These are phyloP conservation scores for Plasmodium malariae DNA, from an alignment of 169 alveolate genomes.

Conservation along the genomic window DNA sequence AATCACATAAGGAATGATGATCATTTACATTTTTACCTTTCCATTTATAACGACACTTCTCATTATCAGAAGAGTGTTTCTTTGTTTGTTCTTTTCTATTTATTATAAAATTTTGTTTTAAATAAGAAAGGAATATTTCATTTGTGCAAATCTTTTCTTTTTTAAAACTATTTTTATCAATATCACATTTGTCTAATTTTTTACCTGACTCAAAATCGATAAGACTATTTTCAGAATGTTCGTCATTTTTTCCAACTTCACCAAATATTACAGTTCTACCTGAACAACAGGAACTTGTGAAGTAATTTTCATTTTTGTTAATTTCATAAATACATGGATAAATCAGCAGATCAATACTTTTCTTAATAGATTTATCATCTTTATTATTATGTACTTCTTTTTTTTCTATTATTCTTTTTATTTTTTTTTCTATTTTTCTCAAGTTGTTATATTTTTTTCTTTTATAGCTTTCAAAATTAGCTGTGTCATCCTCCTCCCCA, in stretches of 20 bases:
- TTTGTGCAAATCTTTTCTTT: background rate
- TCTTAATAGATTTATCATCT: slow-evolving; percentile 83
- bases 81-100: slow-evolving; percentile 35
- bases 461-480: background rate
- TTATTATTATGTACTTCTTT: slow-evolving; percentile 15
- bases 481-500: background rate
- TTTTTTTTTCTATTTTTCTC: slow-evolving; percentile 17
- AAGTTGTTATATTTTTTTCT: background rate
- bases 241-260: background rate
- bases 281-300: slow-evolving; percentile 85
- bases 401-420: slow-evolving; percentile 30
- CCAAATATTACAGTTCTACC: slow-evolving; percentile 82
- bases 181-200: slow-evolving; percentile 6
- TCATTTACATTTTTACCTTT: background rate
- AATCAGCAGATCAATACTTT: slow-evolving; percentile 81
- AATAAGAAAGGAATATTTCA: slow-evolving; percentile 44
- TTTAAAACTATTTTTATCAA: slow-evolving; percentile 37
- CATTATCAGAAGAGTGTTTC: slow-evolving; percentile 7
- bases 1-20: background rate
- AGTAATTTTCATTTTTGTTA: slow-evolving; percentile 76
- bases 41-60: background rate
- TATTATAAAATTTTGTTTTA: slow-evolving; percentile 63
- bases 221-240: background rate
- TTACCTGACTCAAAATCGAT: slow-evolving; percentile 72
- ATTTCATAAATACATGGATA: slow-evolving; percentile 78